Percentiles rank a stretch among this genome's conserved stretches.
Conservation (phyloP, 768 basidiomycete species). For the Calocybe cyanea region DNA sequence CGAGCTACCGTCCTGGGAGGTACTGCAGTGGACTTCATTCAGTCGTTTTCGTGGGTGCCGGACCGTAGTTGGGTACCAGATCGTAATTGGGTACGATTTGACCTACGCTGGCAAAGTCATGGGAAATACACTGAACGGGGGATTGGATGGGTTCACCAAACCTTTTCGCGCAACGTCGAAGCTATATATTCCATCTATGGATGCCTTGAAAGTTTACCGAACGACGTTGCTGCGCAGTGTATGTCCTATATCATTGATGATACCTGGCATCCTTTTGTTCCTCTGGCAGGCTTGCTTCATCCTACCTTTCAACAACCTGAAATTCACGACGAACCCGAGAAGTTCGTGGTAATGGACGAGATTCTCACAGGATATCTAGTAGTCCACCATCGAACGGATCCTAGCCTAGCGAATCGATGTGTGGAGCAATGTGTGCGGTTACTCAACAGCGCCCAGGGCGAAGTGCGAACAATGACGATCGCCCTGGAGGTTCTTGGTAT, state of each 20-base stretch:
- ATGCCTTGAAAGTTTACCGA: conserved; percentile 16
- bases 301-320: not conserved
- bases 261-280: conserved; percentile 17
- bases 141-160: conserved; percentile 18
- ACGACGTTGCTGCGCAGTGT: conserved; percentile 14
- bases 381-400: conserved; percentile 1
- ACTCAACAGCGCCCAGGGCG: not conserved
- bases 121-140: conserved; percentile 17
- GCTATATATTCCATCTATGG: conserved; percentile 16
- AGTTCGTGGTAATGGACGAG: not conserved
- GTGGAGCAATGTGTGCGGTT: conserved; percentile 1
- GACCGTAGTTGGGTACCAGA: conserved; percentile 19
- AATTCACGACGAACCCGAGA: conserved; percentile 1
- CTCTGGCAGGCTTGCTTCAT: conserved; percentile 4
- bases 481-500: conserved; percentile 1
- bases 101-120: conserved; percentile 18
- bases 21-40: conserved; percentile 6
- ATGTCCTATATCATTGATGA: conserved; percentile 17
- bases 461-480: not conserved
- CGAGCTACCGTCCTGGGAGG: not conserved
- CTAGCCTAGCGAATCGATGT: not conserved
- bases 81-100: conserved; percentile 20
- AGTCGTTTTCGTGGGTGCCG: conserved; percentile 12
- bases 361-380: conserved; percentile 7
- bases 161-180: conserved; percentile 15